Evolutionary conservation across 2,329 filamentous ascomycete genomes (phyloP), one percentile per base, ranked within the genome.

Genomic region (Aureobasidium sp.): DNA sequence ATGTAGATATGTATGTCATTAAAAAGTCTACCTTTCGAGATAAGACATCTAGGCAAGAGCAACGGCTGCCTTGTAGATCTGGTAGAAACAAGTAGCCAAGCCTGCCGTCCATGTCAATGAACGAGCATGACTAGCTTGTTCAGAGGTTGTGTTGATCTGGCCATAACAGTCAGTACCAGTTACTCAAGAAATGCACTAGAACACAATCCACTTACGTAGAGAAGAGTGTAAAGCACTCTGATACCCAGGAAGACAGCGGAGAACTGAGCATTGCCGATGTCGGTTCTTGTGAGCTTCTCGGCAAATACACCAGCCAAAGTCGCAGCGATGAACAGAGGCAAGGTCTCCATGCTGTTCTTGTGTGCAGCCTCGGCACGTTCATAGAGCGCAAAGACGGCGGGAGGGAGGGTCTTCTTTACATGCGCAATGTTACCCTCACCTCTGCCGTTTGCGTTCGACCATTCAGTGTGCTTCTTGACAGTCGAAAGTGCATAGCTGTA

Each of bases 301-400:
- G 75, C 78, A 57, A 79, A 65, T 47, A 79, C 73, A 0, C 75
- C 77, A 5, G 76, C 68, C 15, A 79, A 69, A 9, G 80, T 69
- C 2, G 77, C 75, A 1, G 76, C 71, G 10, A 75, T 67, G 63
- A 79, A 80, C 9, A 80, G 64, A 1, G 78, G 75, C 59, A 80
- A 69, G 58, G 75, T 78, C 69, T 81, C 78, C 64, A 79, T 70
- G 32, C 74, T 73, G 65, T 80, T 80, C 32, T 73, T 70, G 64
- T 79, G 76, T 37, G 76, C 79, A 5, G 75, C 72, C 63, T 77
- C 73, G 27, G 74, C 71, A 44, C 78, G 76, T 68, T 80, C 77
- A 58, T 73, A 80, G 8, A 68, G 71, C 13, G 71, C 74, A 63
- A 74, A 78, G 5, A 67, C 69, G 15, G 72, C 69, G 0, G 73